Conservation (phyloP, 2,329 filamentous ascomycete species). For the Rhynchosporium agropyri region DNA sequence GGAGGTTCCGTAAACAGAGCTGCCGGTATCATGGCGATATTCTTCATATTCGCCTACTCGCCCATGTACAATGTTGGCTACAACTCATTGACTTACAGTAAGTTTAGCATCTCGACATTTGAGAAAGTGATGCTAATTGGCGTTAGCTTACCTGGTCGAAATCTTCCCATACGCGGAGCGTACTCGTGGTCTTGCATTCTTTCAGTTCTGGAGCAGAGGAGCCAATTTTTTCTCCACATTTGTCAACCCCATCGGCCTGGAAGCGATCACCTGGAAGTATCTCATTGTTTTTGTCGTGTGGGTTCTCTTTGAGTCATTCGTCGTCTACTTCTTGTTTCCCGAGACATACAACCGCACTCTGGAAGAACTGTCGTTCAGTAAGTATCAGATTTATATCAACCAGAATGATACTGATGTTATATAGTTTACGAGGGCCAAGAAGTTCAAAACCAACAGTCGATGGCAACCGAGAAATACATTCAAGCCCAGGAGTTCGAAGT, state of each 20-base stretch:
- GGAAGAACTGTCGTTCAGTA: constrained; percentile 51
- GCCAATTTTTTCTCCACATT: constrained; percentile 53
- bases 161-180: constrained; percentile 56
- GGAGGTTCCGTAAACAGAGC: constrained; percentile 40
- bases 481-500: constrained; percentile 24
- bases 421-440: constrained; percentile 40
- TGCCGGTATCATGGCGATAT: constrained; percentile 36
- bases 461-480: constrained; percentile 45
- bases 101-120: not conserved
- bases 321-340: constrained; percentile 50
- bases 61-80: constrained; percentile 67
- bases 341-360: constrained; percentile 49
- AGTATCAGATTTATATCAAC: constrained; percentile 23
- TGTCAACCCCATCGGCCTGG: constrained; percentile 51
- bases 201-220: constrained; percentile 43
- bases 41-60: constrained; percentile 63
- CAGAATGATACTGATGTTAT: not conserved
- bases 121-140: not conserved
- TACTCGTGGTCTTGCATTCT: constrained; percentile 36
- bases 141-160: constrained; percentile 56
- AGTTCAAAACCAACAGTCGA: constrained; percentile 31
- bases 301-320: constrained; percentile 47
- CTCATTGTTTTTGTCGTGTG: constrained; percentile 49
- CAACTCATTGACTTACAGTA: constrained; percentile 66
- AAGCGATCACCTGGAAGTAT: constrained; percentile 48